A percentile compares a stretch with the other conserved stretches of the same genome.
Evolutionary conservation across 106 monocot genomes (phyloP).

Genomic region (Alisma plantagoaquatica): DNA sequence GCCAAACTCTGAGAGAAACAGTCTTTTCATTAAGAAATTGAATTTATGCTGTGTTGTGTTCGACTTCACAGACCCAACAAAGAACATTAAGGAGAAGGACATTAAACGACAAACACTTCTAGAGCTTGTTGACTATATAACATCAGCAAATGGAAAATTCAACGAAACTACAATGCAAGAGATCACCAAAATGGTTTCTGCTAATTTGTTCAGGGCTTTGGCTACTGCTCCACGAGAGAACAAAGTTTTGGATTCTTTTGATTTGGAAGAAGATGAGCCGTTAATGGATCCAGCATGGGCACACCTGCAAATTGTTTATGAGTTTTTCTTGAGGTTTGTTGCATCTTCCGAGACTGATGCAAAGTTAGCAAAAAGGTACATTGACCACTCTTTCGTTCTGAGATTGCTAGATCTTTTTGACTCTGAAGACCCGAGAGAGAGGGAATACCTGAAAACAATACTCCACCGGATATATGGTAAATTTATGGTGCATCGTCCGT

Average conservation of each 20-base stretch:
- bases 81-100: slow-evolving; percentile 32
- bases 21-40: slow-evolving; percentile 23
- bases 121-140: slow-evolving; percentile 38
- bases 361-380: slow-evolving; percentile 39
- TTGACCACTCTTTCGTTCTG: slow-evolving; percentile 46
- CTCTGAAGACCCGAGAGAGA: slow-evolving; percentile 53
- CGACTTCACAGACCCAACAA: slow-evolving; percentile 31
- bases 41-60: slow-evolving; percentile 28
- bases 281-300: slow-evolving; percentile 59
- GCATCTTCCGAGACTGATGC: slow-evolving; percentile 43
- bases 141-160: slow-evolving; percentile 24
- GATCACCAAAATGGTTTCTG: slow-evolving; percentile 27
- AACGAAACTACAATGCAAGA: slow-evolving; percentile 29
- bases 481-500: slow-evolving; percentile 56
- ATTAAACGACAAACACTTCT: slow-evolving; percentile 34
- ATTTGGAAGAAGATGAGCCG: slow-evolving; percentile 57
- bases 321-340: slow-evolving; percentile 48
- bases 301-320: slow-evolving; percentile 53
- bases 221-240: slow-evolving; percentile 25
- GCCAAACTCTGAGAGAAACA: slow-evolving; percentile 30
- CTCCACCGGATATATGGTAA: slow-evolving; percentile 50
- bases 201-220: slow-evolving; percentile 30
- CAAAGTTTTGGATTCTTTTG: slow-evolving; percentile 36
- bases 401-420: slow-evolving; percentile 47
- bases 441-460: slow-evolving; percentile 50